Conservation (phyloP, 2,329 filamentous ascomycete genomes). For the Aspergillus sp. region DNA sequence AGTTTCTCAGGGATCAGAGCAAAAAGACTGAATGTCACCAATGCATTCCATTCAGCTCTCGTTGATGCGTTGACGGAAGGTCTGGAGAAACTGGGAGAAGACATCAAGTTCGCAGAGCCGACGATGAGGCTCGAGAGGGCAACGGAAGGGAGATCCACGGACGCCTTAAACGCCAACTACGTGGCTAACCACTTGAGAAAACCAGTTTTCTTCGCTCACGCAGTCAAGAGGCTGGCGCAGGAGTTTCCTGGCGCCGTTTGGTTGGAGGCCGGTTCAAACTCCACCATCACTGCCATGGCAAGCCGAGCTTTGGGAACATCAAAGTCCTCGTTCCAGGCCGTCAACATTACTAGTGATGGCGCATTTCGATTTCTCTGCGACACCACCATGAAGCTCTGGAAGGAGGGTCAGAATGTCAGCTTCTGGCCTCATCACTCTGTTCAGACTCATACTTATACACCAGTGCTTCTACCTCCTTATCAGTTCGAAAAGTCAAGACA, state of each 20-base stretch:
- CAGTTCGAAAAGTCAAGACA: conserved; percentile 43
- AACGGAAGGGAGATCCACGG: conserved; percentile 3
- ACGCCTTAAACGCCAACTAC: too few relatives aligned
- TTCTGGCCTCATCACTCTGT: conserved; percentile 40
- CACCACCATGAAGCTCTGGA: conserved; percentile 39
- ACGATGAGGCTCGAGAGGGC: conserved; percentile 25
- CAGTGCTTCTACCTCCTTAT: conserved; percentile 39
- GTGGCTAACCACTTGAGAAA: conserved; percentile 37
- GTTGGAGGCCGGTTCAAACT: conserved; percentile 45
- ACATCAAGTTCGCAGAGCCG: conserved; percentile 31
- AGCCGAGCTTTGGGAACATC: conserved; percentile 23
- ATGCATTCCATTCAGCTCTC: conserved; percentile 49
- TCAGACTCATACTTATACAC: conserved; percentile 25
- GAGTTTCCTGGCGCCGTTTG: conserved; percentile 22
- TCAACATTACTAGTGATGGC: conserved; percentile 13
- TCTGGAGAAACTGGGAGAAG: conserved; percentile 25
- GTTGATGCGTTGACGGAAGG: conserved; percentile 33
- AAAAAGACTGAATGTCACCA: conserved; percentile 45
- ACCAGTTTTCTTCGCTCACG: conserved; percentile 49
- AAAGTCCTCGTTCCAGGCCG: conserved; percentile 9
- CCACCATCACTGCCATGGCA: conserved; percentile 26
- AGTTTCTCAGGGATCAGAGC: conserved; percentile 17
- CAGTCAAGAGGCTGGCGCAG: conserved; percentile 37
- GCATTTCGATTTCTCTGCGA: conserved; percentile 20
- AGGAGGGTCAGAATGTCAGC: conserved; percentile 28